Evolutionary conservation across 768 basidiomycete genomes (phyloP), one percentile per base, ranked within the genome.

Genomic region (Erythrobasidium yunnanense): DNA sequence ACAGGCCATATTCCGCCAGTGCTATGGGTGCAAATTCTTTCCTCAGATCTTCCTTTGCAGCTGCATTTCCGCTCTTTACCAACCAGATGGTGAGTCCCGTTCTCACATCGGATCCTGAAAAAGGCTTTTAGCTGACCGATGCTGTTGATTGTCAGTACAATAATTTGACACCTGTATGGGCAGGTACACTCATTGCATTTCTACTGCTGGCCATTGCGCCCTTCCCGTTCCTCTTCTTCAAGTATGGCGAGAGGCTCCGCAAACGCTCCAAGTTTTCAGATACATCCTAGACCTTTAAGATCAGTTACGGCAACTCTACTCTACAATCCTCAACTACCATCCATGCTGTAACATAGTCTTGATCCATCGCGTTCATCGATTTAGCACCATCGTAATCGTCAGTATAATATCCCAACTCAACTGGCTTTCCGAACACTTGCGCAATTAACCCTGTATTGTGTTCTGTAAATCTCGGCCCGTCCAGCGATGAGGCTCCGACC

Each of bases 1-100:
- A 66, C 34, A 27, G 65, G 17, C 65, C 65, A 15, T 66, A 66
- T 29, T 52, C 65, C 20, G 65, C 65, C 4, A 66, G 65, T 29
- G 65, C 65, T 15, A 66, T 66, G 65, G 65, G 53, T 25, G 65
- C 53, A 18, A 66, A 66, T 27, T 56, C 55, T 23, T 66, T 66
- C 57, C 20, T 66, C 25, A 52, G 65, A 18, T 66, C 65, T 20
- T 56, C 65, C 2, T 66, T 66, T 20, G 65, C 65, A 34, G 65
- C 65, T 27, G 65, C 32, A 5, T 66, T 62, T 30, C 65, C 65
- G 4, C 34, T 66, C 23, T 66, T 66, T 35, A 66, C 53, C 18
- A 54, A 56, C 2, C 65, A 66, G 45, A 66, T 66, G 57, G 57
- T 60, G 7, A 42, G 57, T 53, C n/a, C 23, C 38, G 13, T n/a